These are phyloP conservation scores for Penicillium sp. DNA, from an alignment of 2,329 filamentous ascomycete species.

Conservation along the genomic window DNA sequence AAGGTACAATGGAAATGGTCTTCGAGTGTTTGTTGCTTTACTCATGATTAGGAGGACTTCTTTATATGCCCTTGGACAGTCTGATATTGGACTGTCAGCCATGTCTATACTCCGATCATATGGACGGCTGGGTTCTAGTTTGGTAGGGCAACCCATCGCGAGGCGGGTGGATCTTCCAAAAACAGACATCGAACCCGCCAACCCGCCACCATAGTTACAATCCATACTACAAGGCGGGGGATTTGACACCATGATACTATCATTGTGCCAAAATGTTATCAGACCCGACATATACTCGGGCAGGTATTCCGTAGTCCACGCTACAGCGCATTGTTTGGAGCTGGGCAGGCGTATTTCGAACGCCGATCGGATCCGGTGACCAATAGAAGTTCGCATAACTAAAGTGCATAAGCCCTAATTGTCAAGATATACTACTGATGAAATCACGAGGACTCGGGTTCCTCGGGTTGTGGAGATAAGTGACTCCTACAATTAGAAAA, in stretches of 20 bases:
- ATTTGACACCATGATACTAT: background rate
- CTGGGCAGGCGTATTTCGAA: background rate
- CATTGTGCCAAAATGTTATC: background rate
- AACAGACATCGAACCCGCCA: slow-evolving; percentile 4
- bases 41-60: background rate
- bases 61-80: background rate
- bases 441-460: background rate
- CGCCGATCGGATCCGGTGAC: background rate
- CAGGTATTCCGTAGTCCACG: background rate
- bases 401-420: background rate
- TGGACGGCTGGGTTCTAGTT: background rate
- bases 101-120: slow-evolving; percentile 4
- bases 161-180: slow-evolving; percentile 2
- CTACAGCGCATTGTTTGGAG: background rate
- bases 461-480: background rate
- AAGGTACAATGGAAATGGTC: background rate
- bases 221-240: background rate
- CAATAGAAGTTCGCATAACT: background rate
- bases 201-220: background rate
- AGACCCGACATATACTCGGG: background rate
- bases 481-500: background rate
- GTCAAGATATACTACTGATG: no score
- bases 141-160: background rate
- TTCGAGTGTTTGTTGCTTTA: background rate
- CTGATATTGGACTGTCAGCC: background rate